Conservation (phyloP, 495 filamentous ascomycete genomes). For the Margaritispora aquatica region DNA sequence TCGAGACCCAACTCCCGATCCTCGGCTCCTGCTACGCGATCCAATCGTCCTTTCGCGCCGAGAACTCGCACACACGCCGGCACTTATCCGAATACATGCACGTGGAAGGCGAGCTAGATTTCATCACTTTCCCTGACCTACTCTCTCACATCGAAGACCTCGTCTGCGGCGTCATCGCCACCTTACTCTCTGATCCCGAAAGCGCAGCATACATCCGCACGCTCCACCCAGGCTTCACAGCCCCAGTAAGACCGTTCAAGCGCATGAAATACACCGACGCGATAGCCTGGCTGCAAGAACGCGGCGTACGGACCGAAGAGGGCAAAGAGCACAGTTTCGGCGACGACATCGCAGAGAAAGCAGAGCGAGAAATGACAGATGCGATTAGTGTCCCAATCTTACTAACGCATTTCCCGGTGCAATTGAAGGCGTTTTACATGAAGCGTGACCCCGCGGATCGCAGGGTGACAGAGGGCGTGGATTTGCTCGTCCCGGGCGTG, state of each 20-base stretch:
- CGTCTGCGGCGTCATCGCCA: slow-evolving; percentile 80
- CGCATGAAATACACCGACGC: slow-evolving; percentile 97
- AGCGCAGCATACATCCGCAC: slow-evolving; percentile 63
- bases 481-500: slow-evolving; percentile 94
- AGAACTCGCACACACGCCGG: slow-evolving; percentile 90
- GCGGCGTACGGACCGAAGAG: slow-evolving; percentile 81
- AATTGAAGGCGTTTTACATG: slow-evolving; percentile 99
- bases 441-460: slow-evolving; percentile 76
- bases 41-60: slow-evolving; percentile 96
- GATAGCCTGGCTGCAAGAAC: slow-evolving; percentile 84
- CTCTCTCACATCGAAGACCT: slow-evolving; percentile 85
- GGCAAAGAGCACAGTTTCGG: slow-evolving; percentile 84
- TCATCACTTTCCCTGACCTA: slow-evolving; percentile 88
- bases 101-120: slow-evolving; percentile 94
- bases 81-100: slow-evolving; percentile 97
- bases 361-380: slow-evolving; percentile 95
- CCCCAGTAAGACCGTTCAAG: slow-evolving; percentile 79
- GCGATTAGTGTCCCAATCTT: slow-evolving; percentile 92
- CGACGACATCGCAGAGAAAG: slow-evolving; percentile 97
- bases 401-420: slow-evolving; percentile 91
- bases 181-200: slow-evolving; percentile 63
- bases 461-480: slow-evolving; percentile 93
- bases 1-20: slow-evolving; percentile 91
- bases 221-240: slow-evolving; percentile 84
- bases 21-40: slow-evolving; percentile 95